Conservation (phyloP, 2,329 filamentous ascomycete genomes). For the Cladosporium sp. region DNA sequence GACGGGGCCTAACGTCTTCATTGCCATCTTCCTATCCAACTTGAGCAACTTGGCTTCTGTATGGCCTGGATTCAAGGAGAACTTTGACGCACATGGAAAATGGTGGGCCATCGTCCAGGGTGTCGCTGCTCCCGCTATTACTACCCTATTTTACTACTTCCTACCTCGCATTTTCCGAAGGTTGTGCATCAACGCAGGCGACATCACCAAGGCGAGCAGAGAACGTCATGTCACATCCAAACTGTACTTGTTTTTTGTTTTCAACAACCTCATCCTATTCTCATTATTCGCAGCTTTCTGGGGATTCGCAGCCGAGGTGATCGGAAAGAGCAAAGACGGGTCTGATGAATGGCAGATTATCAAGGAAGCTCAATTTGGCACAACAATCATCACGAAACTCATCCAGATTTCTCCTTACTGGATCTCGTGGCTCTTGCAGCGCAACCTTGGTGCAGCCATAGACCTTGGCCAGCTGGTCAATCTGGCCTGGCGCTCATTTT, state of each 20-base stretch:
- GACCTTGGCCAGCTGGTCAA: slow-evolving; percentile 88
- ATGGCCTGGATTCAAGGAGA: slow-evolving; percentile 69
- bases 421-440: slow-evolving; percentile 89
- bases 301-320: slow-evolving; percentile 64
- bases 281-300: slow-evolving; percentile 84
- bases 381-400: slow-evolving; percentile 62
- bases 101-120: slow-evolving; percentile 89
- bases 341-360: slow-evolving; percentile 66
- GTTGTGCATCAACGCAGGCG: slow-evolving; percentile 76
- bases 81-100: slow-evolving; percentile 58
- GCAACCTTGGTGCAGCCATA: slow-evolving; percentile 87
- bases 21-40: slow-evolving; percentile 89
- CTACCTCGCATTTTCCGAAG: slow-evolving; percentile 89
- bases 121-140: slow-evolving; percentile 82
- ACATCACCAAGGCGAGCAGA: slow-evolving; percentile 85
- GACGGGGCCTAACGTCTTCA: slow-evolving; percentile 89
- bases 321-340: slow-evolving; percentile 54
- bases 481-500: slow-evolving; percentile 77
- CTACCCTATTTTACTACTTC: slow-evolving; percentile 79
- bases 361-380: slow-evolving; percentile 46
- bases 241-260: slow-evolving; percentile 91
- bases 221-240: slow-evolving; percentile 88
- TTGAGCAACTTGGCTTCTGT: slow-evolving; percentile 73
- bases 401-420: slow-evolving; percentile 85
- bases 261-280: slow-evolving; percentile 95